A percentile compares a stretch with the other conserved stretches of the same genome.
These are phyloP conservation scores for Aureobasidium sp. DNA, from an alignment of 2,329 filamentous ascomycete species.

Conservation along the genomic window DNA sequence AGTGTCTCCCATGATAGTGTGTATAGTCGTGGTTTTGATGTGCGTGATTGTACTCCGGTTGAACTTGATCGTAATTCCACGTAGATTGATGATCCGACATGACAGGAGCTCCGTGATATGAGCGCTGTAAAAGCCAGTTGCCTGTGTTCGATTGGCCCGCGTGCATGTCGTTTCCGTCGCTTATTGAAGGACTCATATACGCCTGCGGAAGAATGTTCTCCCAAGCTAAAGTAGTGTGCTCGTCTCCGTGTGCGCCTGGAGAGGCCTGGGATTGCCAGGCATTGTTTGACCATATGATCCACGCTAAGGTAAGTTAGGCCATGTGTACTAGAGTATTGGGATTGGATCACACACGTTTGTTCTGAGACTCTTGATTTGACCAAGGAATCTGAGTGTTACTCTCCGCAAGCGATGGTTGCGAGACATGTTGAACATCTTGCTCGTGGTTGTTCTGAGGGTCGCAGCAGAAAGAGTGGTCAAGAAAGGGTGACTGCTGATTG, in stretches of 20 bases:
- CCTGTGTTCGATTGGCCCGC: background rate
- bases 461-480: background rate
- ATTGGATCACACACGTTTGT: slow-evolving; percentile 1
- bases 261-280: background rate
- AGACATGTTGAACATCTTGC: background rate
- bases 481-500: slow-evolving; percentile 7
- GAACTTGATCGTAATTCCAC: background rate
- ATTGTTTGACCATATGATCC: background rate
- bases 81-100: background rate
- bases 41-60: background rate
- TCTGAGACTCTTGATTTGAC: background rate
- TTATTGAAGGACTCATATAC: background rate
- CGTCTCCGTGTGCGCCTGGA: background rate
- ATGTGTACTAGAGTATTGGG: too few species aligned
- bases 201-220: background rate
- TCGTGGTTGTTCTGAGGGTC: background rate
- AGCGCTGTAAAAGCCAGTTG: slow-evolving; percentile 3
- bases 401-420: background rate
- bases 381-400: background rate
- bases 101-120: background rate
- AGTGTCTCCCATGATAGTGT: background rate
- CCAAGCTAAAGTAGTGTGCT: background rate
- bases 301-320: too few species aligned
- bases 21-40: background rate
- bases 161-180: background rate